A percentile compares a stretch with the other conserved stretches of the same genome.
phyloP scores from a whole-genome alignment of 1,284 basidiomycete genomes.

The Coriolopsis trogii region DNA sequence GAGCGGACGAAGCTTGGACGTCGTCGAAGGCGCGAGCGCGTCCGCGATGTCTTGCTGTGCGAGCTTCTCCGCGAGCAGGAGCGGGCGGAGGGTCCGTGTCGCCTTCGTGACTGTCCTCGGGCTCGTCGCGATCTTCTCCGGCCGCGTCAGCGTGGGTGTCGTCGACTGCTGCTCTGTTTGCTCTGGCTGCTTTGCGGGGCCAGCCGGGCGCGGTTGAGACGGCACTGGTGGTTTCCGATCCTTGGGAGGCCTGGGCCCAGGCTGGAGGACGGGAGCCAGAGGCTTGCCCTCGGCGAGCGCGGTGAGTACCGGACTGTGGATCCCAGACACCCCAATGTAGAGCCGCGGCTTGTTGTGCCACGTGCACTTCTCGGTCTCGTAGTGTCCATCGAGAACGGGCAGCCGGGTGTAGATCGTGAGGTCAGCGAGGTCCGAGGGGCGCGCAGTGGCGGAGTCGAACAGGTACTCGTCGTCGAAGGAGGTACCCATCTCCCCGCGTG shows the following conservation, averaged over 20 bases:
- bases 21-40: slow-evolving; percentile 6
- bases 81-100: slow-evolving; percentile 17
- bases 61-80: slow-evolving; percentile 25
- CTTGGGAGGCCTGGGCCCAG: too few relatives aligned
- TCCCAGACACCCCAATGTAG: slow-evolving; percentile 12
- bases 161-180: too few relatives aligned
- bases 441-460: neutral
- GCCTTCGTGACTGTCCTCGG: neutral
- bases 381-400: neutral
- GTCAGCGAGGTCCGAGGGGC: slow-evolving; percentile 16
- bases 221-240: too few relatives aligned
- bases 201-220: too few relatives aligned
- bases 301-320: slow-evolving; percentile 1
- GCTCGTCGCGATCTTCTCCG: too few relatives aligned
- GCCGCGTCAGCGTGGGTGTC: too few relatives aligned
- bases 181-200: too few relatives aligned
- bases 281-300: too few relatives aligned
- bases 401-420: slow-evolving; percentile 9
- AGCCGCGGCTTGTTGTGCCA: slow-evolving; percentile 7
- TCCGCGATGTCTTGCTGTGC: slow-evolving; percentile 19
- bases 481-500: too few relatives aligned
- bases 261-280: neutral
- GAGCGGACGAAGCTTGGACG: slow-evolving; percentile 18
- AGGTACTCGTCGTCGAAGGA: slow-evolving; percentile 19
- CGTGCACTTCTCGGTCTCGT: slow-evolving; percentile 4